phyloP scores from a whole-genome alignment of 805 yeast genomes.

The Teunomyces barrocoloradensis region DNA sequence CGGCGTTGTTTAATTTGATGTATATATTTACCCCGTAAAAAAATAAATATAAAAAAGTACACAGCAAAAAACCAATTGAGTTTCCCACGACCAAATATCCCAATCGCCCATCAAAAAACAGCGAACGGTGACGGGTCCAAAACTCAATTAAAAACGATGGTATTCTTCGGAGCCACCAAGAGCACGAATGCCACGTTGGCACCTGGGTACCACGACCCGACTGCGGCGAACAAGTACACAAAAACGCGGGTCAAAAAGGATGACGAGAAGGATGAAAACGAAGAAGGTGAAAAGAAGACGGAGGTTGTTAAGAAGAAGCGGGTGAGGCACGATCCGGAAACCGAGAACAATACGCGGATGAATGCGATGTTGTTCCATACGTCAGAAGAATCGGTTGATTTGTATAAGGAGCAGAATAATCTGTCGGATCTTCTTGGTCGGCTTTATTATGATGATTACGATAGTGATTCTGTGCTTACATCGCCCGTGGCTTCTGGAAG shows the following conservation, averaged over 20 bases:
- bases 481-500: constrained; percentile 18
- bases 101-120: neutral
- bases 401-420: constrained; percentile 36
- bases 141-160: neutral
- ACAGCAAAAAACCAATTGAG: too few species aligned
- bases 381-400: constrained; percentile 35
- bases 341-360: constrained; percentile 35
- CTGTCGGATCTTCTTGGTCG: constrained; percentile 41
- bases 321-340: constrained; percentile 15
- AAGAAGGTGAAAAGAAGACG: neutral
- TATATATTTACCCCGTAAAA: neutral
- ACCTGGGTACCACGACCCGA: constrained; percentile 6
- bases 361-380: constrained; percentile 41
- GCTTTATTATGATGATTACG: constrained; percentile 43
- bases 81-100: constrained; percentile 2
- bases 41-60: neutral
- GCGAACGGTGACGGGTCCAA: neutral
- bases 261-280: neutral
- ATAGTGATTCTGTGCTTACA: constrained; percentile 23
- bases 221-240: constrained; percentile 5
- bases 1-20: neutral
- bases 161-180: constrained; percentile 4
- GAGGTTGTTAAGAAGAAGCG: constrained; percentile 4
- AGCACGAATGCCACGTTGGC: neutral
- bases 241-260: neutral